Percentiles rank a stretch among this genome's conserved stretches.
phyloP scores from a whole-genome alignment of 106 monocot species.

The Amphibolis antarctica region DNA sequence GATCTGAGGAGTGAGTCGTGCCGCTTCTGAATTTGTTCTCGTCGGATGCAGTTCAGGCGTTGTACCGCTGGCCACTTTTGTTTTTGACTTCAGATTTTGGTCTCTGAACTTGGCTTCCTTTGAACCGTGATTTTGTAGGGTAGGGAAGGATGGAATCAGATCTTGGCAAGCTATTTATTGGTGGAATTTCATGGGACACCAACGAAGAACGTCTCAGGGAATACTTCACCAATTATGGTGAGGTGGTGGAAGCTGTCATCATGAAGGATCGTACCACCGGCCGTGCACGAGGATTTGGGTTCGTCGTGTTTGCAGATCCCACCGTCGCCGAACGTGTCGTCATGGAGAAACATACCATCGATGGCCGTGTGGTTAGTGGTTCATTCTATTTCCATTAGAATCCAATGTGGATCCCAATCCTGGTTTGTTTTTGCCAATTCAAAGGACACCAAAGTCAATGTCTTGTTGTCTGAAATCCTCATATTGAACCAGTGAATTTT shows the following conservation, averaged over 20 bases:
- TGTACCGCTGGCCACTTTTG: no score
- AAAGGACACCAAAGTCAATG: no score
- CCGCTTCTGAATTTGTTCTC: no score
- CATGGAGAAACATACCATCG: slow-evolving; percentile 45
- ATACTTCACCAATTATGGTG: slow-evolving; percentile 56
- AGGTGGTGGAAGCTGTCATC: slow-evolving; percentile 53
- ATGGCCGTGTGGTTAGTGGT: slow-evolving; percentile 42
- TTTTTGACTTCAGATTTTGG: no score
- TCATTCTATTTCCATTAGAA: no score
- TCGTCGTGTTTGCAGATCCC: slow-evolving; percentile 45
- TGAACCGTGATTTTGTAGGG: slow-evolving; percentile 10
- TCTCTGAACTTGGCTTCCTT: background rate
- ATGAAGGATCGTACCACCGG: slow-evolving; percentile 44
- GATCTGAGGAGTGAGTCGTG: background rate
- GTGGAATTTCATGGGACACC: slow-evolving; percentile 50
- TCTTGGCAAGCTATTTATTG: slow-evolving; percentile 59
- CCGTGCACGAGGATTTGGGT: slow-evolving; percentile 51
- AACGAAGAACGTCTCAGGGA: slow-evolving; percentile 34
- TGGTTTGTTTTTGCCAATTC: no score
- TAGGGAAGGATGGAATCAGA: slow-evolving; percentile 14
- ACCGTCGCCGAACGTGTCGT: slow-evolving; percentile 37
- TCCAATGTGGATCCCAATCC: no score
- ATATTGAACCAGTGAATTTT: background rate
- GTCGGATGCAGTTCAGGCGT: no score
- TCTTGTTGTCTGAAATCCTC: background rate